These are phyloP conservation scores for Candida loeiensis DNA, from an alignment of 805 yeast genomes.

Conservation along the genomic window DNA sequence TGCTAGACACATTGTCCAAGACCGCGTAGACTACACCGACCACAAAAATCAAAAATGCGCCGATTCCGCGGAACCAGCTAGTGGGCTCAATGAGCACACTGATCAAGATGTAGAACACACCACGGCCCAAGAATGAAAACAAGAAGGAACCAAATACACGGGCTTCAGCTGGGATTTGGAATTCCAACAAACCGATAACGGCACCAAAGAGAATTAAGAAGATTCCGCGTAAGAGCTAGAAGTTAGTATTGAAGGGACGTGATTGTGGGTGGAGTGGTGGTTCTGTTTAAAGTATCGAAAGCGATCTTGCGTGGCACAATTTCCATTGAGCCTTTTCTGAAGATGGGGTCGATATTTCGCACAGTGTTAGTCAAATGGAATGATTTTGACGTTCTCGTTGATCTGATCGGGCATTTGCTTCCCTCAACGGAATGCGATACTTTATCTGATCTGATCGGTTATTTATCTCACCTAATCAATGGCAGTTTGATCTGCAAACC, in stretches of 20 bases:
- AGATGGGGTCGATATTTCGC: too few species aligned
- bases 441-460: too few species aligned
- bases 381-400: too few species aligned
- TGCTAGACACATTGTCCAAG: conserved; percentile 69
- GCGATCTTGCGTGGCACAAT: too few species aligned
- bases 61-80: conserved; percentile 47
- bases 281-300: too few species aligned
- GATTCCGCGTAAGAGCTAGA: conserved; percentile 55
- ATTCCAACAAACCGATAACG: conserved; percentile 48
- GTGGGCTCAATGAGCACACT: conserved; percentile 44
- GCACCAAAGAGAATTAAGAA: conserved; percentile 54
- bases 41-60: conserved; percentile 55
- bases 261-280: background rate
- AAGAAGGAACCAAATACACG: conserved; percentile 63
- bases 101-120: conserved; percentile 44
- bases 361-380: too few species aligned
- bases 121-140: conserved; percentile 73
- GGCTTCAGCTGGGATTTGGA: conserved; percentile 56
- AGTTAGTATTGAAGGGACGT: conserved; percentile 18
- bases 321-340: too few species aligned
- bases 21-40: conserved; percentile 58
- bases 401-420: too few species aligned
- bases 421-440: too few species aligned
- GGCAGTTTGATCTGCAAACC: too few species aligned
- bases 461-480: too few species aligned